These are phyloP conservation scores for Emmonsiellopsis sp. DNA, from an alignment of 2,329 filamentous ascomycete genomes.

Conservation along the genomic window DNA sequence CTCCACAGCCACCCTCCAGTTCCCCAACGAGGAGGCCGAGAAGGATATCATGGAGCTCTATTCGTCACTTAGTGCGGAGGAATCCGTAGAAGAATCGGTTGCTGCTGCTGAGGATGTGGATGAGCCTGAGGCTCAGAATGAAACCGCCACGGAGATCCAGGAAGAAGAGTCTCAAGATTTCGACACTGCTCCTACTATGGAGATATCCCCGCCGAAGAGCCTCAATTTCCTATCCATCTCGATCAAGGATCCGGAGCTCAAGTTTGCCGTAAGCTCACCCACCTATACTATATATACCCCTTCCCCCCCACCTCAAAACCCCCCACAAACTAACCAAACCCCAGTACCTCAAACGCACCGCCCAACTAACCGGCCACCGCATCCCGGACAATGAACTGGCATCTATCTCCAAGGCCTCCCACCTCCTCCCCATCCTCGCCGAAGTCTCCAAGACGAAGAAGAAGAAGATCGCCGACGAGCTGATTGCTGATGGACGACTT, in stretches of 20 bases:
- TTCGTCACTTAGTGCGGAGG: conserved; percentile 12
- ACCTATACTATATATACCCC: background rate
- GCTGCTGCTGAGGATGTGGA: conserved; percentile 1
- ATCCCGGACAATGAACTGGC: conserved; percentile 62
- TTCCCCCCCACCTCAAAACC: background rate
- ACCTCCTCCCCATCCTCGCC: conserved; percentile 45
- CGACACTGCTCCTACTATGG: conserved; percentile 1
- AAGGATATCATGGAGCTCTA: conserved; percentile 26
- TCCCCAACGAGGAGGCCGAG: conserved; percentile 22
- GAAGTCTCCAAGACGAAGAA: conserved; percentile 28
- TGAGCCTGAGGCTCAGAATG: background rate
- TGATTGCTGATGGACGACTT: conserved; percentile 41
- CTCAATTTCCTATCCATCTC: conserved; percentile 49
- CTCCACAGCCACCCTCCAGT: conserved; percentile 17
- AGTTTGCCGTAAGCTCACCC: conserved; percentile 59
- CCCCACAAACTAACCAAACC: background rate
- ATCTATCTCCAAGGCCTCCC: conserved; percentile 43
- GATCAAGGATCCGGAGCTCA: conserved; percentile 50
- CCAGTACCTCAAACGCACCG: conserved; percentile 70
- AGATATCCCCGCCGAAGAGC: conserved; percentile 21
- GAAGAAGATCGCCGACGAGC: conserved; percentile 52
- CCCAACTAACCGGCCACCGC: conserved; percentile 69
- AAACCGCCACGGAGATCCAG: conserved; percentile 4
- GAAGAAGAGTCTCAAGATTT: conserved; percentile 5
- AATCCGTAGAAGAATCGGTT: background rate